Conservation (phyloP, 768 basidiomycete genomes). For the Pleurotus eryngii region DNA sequence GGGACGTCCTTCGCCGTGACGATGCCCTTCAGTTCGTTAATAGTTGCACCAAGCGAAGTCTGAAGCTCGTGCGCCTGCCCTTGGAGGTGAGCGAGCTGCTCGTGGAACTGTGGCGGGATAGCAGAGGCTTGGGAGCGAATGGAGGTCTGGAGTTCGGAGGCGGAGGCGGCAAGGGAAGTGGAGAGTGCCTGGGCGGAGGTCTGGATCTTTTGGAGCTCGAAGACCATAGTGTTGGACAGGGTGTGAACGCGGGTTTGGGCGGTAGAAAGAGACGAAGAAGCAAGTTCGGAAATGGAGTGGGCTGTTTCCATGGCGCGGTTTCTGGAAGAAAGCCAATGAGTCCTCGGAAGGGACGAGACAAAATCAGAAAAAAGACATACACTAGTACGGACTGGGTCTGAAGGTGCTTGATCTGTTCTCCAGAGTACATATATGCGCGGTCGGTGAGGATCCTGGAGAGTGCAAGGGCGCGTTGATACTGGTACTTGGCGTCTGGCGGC, state of each 20-base stretch:
- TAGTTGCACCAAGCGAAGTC: constrained; percentile 39
- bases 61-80: constrained; percentile 54
- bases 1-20: constrained; percentile 52
- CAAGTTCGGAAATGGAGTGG: constrained; percentile 54
- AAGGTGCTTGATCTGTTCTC: constrained; percentile 69
- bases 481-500: constrained; percentile 58
- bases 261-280: constrained; percentile 51
- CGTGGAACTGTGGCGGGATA: constrained; percentile 46
- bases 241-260: constrained; percentile 56
- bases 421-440: constrained; percentile 61
- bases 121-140: constrained; percentile 34
- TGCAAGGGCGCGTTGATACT: constrained; percentile 71
- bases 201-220: constrained; percentile 65
- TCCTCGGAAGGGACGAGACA: not conserved
- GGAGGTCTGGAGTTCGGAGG: constrained; percentile 15
- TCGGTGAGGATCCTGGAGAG: constrained; percentile 64
- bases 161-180: constrained; percentile 33
- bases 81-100: constrained; percentile 59
- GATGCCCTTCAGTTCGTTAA: constrained; percentile 52
- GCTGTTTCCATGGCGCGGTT: constrained; percentile 72
- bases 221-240: constrained; percentile 64
- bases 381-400: constrained; percentile 63
- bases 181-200: constrained; percentile 51
- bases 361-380: constrained; percentile 34
- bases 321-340: constrained; percentile 29